These are phyloP conservation scores for Brassica cretica DNA, from an alignment of 345 rosid genomes.

Conservation along the genomic window DNA sequence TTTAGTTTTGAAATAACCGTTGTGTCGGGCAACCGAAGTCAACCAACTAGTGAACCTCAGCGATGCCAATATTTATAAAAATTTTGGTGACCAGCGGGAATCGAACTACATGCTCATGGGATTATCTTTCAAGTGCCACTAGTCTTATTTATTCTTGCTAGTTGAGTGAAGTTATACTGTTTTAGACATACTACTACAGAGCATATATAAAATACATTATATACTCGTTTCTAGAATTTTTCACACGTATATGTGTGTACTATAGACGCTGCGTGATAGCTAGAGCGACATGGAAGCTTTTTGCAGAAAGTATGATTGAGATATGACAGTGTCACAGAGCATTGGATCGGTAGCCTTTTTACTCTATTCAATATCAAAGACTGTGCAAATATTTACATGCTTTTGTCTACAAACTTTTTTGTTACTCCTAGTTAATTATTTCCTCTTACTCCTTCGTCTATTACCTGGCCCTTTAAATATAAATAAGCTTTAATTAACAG, in stretches of 20 bases:
- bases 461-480: not conserved
- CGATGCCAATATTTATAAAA: too few species aligned
- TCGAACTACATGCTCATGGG: too few species aligned
- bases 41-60: too few species aligned
- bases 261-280: not conserved
- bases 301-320: conserved; percentile 41
- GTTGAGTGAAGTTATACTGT: not conserved
- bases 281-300: conserved; percentile 33
- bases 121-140: too few species aligned
- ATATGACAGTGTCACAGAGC: conserved; percentile 30
- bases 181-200: not conserved
- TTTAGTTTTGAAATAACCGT: too few species aligned
- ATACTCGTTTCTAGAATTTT: not conserved
- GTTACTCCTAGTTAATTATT: not conserved
- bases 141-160: not conserved
- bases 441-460: not conserved
- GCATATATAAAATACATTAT: not conserved
- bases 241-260: not conserved
- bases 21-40: too few species aligned
- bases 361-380: conserved; percentile 18
- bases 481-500: not conserved
- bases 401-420: not conserved
- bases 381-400: conserved; percentile 14
- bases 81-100: too few species aligned
- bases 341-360: conserved; percentile 43